Evolutionary conservation across 495 filamentous ascomycete species (phyloP), one percentile per base, ranked within the genome.

Genomic region (Talaromyces adpressus): DNA sequence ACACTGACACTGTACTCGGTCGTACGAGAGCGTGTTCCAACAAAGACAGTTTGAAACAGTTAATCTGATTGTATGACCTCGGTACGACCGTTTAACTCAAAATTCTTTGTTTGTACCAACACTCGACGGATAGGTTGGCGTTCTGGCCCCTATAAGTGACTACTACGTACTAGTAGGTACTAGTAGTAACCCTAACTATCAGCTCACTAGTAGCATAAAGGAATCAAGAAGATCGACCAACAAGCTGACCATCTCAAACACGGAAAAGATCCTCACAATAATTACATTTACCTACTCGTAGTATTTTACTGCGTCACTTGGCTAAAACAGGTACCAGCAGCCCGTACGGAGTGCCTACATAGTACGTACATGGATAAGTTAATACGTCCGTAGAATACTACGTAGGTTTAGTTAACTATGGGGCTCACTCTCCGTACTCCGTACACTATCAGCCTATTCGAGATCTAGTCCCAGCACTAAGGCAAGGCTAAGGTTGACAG

Each of bases 401-500:
- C n/a, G n/a, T n/a, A n/a, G n/a, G n/a, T n/a, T 27, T 27, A 18
- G 45, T 27, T 27, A 27, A 27, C 25, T 49, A n/a, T 22, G 25
- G 52, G 1, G n/a, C 53, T 56, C 12, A 56, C 23, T 22, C 23
- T 14, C 16, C 23, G 25, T 27, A 27, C 27, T 27, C 27, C 9
- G 53, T 27, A 27, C 27, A 57, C 27, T 22, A 52, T 52, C 22
- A 25, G 49, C 18, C 49, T 23, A 25, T 25, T 52, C n/a, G 27
- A 27, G 14, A 57, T 16, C 6, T 57, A 57, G 53, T 57, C 23
- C 53, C 16, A 23, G 27, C 53, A 57, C 53, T 57, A 57, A 57
- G 6, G 53, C 53, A 57, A 32, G 53, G 53, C 53, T 57, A 57
- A 57, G n/a, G 53, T 27, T 57, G 53, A 57, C 22, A 57, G 53